Base-by-base conservation (phyloP, 192 early-diverging fungal species). In the Backusella sp. region DNA sequence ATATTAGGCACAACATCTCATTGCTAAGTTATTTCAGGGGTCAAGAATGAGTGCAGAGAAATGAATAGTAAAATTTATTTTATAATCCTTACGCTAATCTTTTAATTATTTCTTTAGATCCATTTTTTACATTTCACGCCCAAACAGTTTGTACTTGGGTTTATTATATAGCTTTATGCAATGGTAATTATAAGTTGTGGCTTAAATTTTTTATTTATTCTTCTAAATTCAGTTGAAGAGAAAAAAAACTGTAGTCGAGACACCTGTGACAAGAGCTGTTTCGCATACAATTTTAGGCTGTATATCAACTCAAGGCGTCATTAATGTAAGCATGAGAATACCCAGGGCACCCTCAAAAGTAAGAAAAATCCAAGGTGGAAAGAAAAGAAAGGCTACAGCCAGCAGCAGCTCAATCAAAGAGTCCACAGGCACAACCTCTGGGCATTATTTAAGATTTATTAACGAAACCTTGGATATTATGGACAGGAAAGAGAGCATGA, bases 231-330 rank as follows among this genome's bases (percentile, higher is more conserved):
- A 30, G 30, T 30, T 30, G 30, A 75, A 70, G 41, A 52, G 49
- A 1, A 36, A 28, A 36, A 14, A 44, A 11, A 34, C 75, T 21
- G 17, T 62, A 15, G 75, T 49, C 6, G 41, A 41, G 5, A 39
- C 39, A 19, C 75, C 75, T 11, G 39, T 17, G 17, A 53, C 46
- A 59, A 21, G 75, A 35, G 68, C 46, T 21, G 36, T 34, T 30
- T 68, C 75, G 17, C 59, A 34, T 35, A 70, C 68, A 0, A 75
- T 75, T 14, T 11, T 76, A 30, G 68, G 68, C 7, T 34, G 49
- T 23, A 76, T 76, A 32, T 71, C 68, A 4, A 19, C 32, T 62
- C 41, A n/a, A 26, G 75, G 68, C 19, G 71, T 72, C 4, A 56
- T 72, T 11, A 30, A 72, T 72, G 28, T 72, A 14, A 52, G 15